Base-by-base conservation (phyloP, 2,329 filamentous ascomycete species). In the Fusarium sp. region DNA sequence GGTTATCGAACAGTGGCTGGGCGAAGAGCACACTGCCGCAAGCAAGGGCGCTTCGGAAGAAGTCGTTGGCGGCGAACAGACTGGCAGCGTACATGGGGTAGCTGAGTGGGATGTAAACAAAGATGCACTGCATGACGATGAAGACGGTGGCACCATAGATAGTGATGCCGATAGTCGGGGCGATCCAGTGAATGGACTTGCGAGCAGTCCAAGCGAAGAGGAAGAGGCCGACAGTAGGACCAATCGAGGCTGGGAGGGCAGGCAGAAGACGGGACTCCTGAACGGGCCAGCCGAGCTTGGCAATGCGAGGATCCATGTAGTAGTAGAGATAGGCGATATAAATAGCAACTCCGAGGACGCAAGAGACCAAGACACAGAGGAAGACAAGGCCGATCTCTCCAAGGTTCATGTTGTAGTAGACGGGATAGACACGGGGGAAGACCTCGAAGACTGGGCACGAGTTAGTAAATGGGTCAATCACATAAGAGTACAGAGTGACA, bases 401-500 rank as follows among this genome's bases (percentile, higher is more conserved):
- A 3, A 87, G 78, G 62, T 83, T 86, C 85, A 92, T 90, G 74
- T 80, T 77, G 78, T 92, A 92, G 73, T 85, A 81, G 40, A 83
- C 83, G 3, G 84, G 83, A 76, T 90, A 92, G 59, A 91, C 88
- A 13, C 90, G 80, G 5, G 89, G 89, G 77, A 92, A 91, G n/a
- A 87, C 87, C 73, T 91, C 89, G 75, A 92, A 92, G 78, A 82
- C 79, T 80, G 28, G 47, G 48, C 15, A 13, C 15, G 13, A 58
- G 66, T 74, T 65, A 75, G 55, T 23, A 6, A 36, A 13, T 12
- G 3, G 15, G 23, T 1, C 30, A 11, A 16, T n/a, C 7, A 3
- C 7, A 31, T 6, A 18, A 11, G n/a, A 7, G 6, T 6, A 5
- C 7, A 34, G 36, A 31, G 40, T 16, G 7, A 3, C 9, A 37